Evolutionary conservation across 2,329 filamentous ascomycete species (phyloP), one percentile per base, ranked within the genome.

Genomic region (Corniculantispora saksenae): DNA sequence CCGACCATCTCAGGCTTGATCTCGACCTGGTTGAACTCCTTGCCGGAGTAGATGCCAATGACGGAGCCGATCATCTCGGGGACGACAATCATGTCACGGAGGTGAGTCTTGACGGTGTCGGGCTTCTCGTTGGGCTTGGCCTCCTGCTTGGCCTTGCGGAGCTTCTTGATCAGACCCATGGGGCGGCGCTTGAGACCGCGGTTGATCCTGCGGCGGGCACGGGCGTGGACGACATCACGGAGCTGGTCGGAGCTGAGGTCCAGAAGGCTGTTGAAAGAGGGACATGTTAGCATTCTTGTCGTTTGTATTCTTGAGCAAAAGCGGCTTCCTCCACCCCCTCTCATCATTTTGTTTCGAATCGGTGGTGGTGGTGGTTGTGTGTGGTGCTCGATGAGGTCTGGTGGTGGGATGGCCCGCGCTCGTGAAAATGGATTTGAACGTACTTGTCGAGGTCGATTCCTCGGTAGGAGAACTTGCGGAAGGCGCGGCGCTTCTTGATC

Each of bases 1-100:
- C 95, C 95, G 83, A 99, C 95, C 95, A 99, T 99, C 89, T 99
- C 95, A 77, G 95, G 95, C 91, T 97, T 97, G 87, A 99, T 95
- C 85, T 99, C 95, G 77, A 99, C 94, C 89, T 97, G 94, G 91
- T 99, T 99, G 92, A 99, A 99, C 85, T 98, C 94, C 91, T 99
- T 99, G 81, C 95, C 95, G 74, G 93, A 97, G 92, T 99, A 99
- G 88, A 99, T 95, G 81, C 94, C 95, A 78, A 99, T 91, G 78
- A 99, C 94, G 83, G 88, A 92, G 78, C 95, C 95, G 81, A 99
- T 99, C 95, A 99, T 98, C 89, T 99, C 95, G 77, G 95, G 95
- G 76, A 99, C 95, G 80, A 99, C 90, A 82, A 99, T 97, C 95
- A 99, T 99, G 88, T 99, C 91, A 84, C 94, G 94, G 78, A 99